Evolutionary conservation across 2,329 filamentous ascomycete genomes (phyloP).

Genomic region (Pseudogymnoascus sp.): DNA sequence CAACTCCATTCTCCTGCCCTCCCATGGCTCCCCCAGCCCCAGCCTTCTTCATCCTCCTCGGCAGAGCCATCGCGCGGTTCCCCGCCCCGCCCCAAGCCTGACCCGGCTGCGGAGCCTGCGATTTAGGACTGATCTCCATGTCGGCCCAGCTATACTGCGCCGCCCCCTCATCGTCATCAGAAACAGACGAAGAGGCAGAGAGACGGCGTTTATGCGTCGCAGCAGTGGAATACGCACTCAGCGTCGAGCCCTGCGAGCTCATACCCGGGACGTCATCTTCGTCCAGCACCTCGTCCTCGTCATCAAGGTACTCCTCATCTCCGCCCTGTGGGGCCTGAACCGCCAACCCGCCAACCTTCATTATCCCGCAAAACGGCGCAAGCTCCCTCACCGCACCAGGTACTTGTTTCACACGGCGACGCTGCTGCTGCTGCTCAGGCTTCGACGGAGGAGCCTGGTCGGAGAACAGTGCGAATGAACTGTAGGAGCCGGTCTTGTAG

Average conservation of each 20-base stretch:
- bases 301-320: constrained; percentile 36
- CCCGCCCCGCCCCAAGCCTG: constrained; percentile 29
- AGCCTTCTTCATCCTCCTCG: constrained; percentile 17
- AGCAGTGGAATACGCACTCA: constrained; percentile 3
- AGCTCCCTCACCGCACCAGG: constrained; percentile 50
- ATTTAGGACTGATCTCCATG: neutral
- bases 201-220: neutral
- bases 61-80: constrained; percentile 24
- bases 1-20: constrained; percentile 42
- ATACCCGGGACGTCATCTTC: constrained; percentile 21
- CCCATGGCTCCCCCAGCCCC: constrained; percentile 20
- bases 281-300: constrained; percentile 27
- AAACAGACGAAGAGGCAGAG: neutral
- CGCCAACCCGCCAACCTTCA: constrained; percentile 64
- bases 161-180: constrained; percentile 16
- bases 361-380: constrained; percentile 72
- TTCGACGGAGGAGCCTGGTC: constrained; percentile 28
- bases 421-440: constrained; percentile 2
- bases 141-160: constrained; percentile 3
- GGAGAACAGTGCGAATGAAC: constrained; percentile 47
- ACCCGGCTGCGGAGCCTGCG: constrained; percentile 9
- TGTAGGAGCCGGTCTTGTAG: constrained; percentile 67
- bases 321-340: constrained; percentile 37
- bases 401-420: constrained; percentile 14
- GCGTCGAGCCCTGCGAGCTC: constrained; percentile 21